phyloP scores from a whole-genome alignment of 2,329 filamentous ascomycete species.

The Fulvia fulva region DNA sequence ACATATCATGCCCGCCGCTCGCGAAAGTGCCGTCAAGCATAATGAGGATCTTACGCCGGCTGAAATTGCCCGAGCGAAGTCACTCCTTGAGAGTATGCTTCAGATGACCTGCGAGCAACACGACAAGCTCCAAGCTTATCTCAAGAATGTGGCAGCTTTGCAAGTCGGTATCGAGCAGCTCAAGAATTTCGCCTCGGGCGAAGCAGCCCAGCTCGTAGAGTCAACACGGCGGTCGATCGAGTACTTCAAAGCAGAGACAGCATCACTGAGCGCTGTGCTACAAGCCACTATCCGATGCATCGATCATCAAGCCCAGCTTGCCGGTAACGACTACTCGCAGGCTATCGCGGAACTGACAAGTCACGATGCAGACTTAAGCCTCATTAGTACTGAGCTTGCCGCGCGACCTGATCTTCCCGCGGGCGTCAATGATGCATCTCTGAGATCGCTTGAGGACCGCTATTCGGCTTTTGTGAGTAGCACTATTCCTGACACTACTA shows the following conservation, averaged over 20 bases:
- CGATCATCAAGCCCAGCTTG: slow-evolving; percentile 16
- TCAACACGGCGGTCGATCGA: not conserved
- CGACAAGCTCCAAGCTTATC: slow-evolving; percentile 1
- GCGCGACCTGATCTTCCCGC: not conserved
- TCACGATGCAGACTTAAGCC: not conserved
- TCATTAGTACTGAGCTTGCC: not conserved
- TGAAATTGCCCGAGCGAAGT: slow-evolving; percentile 73
- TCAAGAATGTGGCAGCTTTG: slow-evolving; percentile 3
- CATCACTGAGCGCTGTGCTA: slow-evolving; percentile 6
- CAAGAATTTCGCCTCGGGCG: slow-evolving; percentile 1
- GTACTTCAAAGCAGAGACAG: not conserved
- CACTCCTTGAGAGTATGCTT: slow-evolving; percentile 82
- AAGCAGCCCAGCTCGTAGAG: not conserved
- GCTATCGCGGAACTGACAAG: not conserved
- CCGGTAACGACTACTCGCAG: slow-evolving; percentile 12
- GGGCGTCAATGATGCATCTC: not conserved
- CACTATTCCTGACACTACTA: not conserved
- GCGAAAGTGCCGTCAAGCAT: slow-evolving; percentile 66
- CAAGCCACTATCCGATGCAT: slow-evolving; percentile 11
- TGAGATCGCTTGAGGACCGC: not conserved
- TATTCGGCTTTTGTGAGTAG: not conserved
- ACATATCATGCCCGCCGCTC: slow-evolving; percentile 65
- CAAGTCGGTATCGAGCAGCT: slow-evolving; percentile 10
- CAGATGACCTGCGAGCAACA: slow-evolving; percentile 37
- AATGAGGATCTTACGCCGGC: slow-evolving; percentile 79